Conservation (phyloP, 306 rosid genomes). For the Inga leiocalycina region DNA sequence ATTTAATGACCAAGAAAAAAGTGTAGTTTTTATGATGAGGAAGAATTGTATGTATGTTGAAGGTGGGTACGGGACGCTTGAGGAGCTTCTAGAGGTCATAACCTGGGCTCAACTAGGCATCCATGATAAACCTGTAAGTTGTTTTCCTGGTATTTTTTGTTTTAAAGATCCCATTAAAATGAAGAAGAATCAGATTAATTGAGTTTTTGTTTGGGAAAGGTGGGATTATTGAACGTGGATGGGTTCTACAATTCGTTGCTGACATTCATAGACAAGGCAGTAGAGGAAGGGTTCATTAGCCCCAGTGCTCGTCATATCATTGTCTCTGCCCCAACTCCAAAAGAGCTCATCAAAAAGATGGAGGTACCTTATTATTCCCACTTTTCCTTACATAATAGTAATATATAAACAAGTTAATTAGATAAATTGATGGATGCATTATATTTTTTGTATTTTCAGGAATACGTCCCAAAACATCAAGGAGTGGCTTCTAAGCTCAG, state of each 20-base stretch:
- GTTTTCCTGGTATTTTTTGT: too few species aligned
- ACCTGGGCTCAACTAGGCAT: constrained; percentile 91
- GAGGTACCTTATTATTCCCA: constrained; percentile 45
- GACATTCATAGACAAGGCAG: constrained; percentile 78
- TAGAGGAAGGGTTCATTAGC: constrained; percentile 75
- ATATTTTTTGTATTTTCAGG: constrained; percentile 34
- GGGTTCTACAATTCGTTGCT: constrained; percentile 78
- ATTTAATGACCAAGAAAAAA: not conserved
- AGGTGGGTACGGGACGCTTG: constrained; percentile 91
- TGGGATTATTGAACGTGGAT: constrained; percentile 80
- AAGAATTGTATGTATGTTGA: not conserved
- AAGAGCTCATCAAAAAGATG: constrained; percentile 71
- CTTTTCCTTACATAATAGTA: not conserved
- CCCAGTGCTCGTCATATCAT: constrained; percentile 76
- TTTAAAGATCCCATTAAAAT: not conserved
- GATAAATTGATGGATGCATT: too few species aligned
- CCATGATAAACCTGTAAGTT: constrained; percentile 79
- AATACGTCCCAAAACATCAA: constrained; percentile 69
- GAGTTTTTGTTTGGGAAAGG: constrained; percentile 37
- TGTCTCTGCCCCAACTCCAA: constrained; percentile 72
- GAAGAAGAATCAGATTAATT: not conserved
- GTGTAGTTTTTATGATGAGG: not conserved
- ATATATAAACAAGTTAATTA: not conserved
- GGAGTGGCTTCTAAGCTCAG: constrained; percentile 72
- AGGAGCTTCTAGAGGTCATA: constrained; percentile 85